These are phyloP conservation scores for Blechomonas ayalai DNA, from an alignment of 208 protist genomes.

Conservation along the genomic window DNA sequence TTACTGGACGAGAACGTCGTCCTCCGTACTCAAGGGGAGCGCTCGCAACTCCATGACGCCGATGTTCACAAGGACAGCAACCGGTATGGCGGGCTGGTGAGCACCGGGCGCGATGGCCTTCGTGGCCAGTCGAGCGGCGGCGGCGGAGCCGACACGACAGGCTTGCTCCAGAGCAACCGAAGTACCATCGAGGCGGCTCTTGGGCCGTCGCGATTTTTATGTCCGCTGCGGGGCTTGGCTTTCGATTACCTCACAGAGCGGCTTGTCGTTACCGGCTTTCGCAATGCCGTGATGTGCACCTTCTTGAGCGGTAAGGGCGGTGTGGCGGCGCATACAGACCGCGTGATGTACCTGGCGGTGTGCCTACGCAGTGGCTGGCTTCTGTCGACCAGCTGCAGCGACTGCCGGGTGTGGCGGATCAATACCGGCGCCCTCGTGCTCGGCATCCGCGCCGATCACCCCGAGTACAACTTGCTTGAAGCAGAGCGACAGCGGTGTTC, in stretches of 20 bases:
- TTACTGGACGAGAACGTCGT: constrained; percentile 3
- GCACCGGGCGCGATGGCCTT: background rate
- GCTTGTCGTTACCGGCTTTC: constrained; percentile 53
- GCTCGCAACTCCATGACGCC: constrained; percentile 13
- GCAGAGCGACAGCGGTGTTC: constrained; percentile 24
- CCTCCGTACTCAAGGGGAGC: constrained; percentile 1
- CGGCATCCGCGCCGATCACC: constrained; percentile 55
- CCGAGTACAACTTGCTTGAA: constrained; percentile 39
- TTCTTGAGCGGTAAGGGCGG: constrained; percentile 50
- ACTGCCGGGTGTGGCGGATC: constrained; percentile 56
- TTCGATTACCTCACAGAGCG: constrained; percentile 53
- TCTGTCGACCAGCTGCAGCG: constrained; percentile 40
- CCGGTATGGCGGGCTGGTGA: constrained; percentile 1
- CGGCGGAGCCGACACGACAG: background rate
- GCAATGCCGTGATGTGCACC: constrained; percentile 60
- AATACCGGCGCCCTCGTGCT: constrained; percentile 36
- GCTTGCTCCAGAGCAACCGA: constrained; percentile 27
- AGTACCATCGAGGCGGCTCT: constrained; percentile 12
- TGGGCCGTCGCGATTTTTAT: constrained; percentile 16
- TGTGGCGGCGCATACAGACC: constrained; percentile 38
- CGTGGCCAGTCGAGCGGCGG: background rate
- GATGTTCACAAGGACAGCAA: constrained; percentile 6
- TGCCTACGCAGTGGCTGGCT: constrained; percentile 32
- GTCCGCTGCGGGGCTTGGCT: constrained; percentile 36
- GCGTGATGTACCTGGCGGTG: constrained; percentile 30